phyloP scores from a whole-genome alignment of 2,329 filamentous ascomycete species.

The Blastomyces silverae region DNA sequence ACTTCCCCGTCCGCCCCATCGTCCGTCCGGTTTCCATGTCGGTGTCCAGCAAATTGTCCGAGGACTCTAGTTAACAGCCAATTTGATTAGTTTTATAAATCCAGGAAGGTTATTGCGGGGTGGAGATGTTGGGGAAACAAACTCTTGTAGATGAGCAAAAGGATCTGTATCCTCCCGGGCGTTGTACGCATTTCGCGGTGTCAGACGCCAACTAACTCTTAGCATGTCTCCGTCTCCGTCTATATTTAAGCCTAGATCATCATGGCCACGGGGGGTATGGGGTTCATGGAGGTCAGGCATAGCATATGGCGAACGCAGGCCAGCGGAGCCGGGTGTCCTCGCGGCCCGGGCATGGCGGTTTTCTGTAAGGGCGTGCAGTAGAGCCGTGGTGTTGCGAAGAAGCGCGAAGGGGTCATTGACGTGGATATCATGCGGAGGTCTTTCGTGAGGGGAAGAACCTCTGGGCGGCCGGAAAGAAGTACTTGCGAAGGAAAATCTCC shows the following conservation, averaged over 20 bases:
- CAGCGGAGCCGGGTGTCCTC: neutral
- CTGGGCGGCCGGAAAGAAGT: conserved; percentile 28
- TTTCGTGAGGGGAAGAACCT: conserved; percentile 20
- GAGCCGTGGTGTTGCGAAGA: neutral
- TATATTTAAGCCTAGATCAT: neutral
- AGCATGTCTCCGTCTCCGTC: neutral
- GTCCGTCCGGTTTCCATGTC: neutral
- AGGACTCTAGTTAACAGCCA: neutral
- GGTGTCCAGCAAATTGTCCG: neutral
- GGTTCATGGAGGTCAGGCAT: neutral
- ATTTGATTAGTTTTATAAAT: neutral
- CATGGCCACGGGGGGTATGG: neutral
- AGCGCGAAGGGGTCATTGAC: neutral
- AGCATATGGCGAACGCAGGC: neutral
- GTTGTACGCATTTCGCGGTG: conserved; percentile 47
- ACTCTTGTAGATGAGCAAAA: conserved; percentile 45
- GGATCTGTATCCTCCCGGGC: conserved; percentile 45
- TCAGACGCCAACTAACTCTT: conserved; percentile 31
- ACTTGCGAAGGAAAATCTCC: conserved; percentile 39
- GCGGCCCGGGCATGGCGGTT: neutral
- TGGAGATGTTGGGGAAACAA: conserved; percentile 26
- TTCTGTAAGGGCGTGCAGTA: neutral
- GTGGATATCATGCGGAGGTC: conserved; percentile 10
- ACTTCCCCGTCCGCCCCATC: conserved; percentile 12
- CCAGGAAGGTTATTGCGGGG: neutral